phyloP scores from a whole-genome alignment of 768 basidiomycete species.

The Termitomyces eurrhizus region DNA sequence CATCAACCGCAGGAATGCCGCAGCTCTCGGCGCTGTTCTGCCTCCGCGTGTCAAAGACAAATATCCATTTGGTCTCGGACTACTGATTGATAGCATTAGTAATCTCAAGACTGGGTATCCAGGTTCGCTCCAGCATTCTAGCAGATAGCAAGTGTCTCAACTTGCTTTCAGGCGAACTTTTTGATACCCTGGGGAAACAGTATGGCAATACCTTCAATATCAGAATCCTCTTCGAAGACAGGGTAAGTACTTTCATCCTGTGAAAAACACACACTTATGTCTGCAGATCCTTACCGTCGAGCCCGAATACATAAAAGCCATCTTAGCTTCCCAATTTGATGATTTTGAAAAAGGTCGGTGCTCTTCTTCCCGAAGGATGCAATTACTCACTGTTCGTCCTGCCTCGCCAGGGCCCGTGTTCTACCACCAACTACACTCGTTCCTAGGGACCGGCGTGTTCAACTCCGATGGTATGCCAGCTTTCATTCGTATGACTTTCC shows the following conservation, averaged over 20 bases:
- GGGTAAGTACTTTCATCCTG: conserved; percentile 18
- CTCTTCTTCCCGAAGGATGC: background rate
- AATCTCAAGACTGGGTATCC: conserved; percentile 28
- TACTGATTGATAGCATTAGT: conserved; percentile 17
- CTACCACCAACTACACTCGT: conserved; percentile 24
- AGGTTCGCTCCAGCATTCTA: conserved; percentile 20
- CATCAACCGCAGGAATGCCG: conserved; percentile 22
- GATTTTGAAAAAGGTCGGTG: conserved; percentile 39
- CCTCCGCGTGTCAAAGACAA: conserved; percentile 26
- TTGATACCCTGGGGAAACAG: conserved; percentile 20
- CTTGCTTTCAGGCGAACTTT: conserved; percentile 23
- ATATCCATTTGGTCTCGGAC: conserved; percentile 21
- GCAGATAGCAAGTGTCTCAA: background rate
- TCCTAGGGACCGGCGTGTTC: conserved; percentile 58
- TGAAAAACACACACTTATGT: background rate
- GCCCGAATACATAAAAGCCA: conserved; percentile 45
- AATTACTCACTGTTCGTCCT: background rate
- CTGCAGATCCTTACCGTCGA: conserved; percentile 38
- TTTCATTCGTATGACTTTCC: conserved; percentile 1
- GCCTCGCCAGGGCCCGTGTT: conserved; percentile 21
- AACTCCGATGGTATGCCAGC: conserved; percentile 46
- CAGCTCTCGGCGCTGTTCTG: conserved; percentile 28
- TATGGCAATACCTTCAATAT: conserved; percentile 24
- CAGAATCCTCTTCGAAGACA: conserved; percentile 25
- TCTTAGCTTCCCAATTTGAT: conserved; percentile 45